Evolutionary conservation across 2,329 filamentous ascomycete species (phyloP), one percentile per base, ranked within the genome.

Genomic region (Fusarium anthophilum): DNA sequence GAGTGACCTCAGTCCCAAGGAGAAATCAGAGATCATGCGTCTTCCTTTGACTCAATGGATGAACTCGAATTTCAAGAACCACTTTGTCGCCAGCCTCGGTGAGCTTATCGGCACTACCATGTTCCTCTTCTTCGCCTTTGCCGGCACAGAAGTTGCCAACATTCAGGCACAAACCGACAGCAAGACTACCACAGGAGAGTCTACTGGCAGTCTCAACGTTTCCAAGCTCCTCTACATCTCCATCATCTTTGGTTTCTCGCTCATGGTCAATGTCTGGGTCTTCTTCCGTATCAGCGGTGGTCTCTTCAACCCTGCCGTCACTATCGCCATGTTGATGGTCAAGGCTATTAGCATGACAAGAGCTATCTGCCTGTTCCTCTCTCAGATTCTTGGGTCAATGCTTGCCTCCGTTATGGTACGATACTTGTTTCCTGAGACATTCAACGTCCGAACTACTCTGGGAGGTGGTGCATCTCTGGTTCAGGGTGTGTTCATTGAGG

Each of bases 291-390:
- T 87, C 41, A 85, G 82, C 43, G 81, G 81, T 51, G 81, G 81
- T 28, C 74, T 83, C 8, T 83, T 83, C 69, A 83, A 83, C 69
- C 81, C 81, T 8, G 81, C 81, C 15, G 81, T 83, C 26, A 90
- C 88, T 0, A 80, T 90, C 3, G 88, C 85, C 6, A 86, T 90
- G 63, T 81, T 85, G 28, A 81, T 90, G 24, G 84, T 87, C 38
- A 85, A 85, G 26, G 87, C 84, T 6, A 82, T 90, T 38, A 81
- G 81, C 12, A 78, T 83, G 20, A 54, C 85, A 4, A 86, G 88
- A 10, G 86, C 84, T 9, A 59, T 83, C 0, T 81, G 86, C 8
- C 79, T 89, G n/a, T 84, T 89, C 65, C 74, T 83, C 8, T 84
- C 88, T 3, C 89, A 91, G 76, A 79, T 91, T 14, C 71, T 86